Evolutionary conservation across 2,329 filamentous ascomycete genomes (phyloP), one percentile per base, ranked within the genome.

Genomic region (Ceratocystis eucalypticola): DNA sequence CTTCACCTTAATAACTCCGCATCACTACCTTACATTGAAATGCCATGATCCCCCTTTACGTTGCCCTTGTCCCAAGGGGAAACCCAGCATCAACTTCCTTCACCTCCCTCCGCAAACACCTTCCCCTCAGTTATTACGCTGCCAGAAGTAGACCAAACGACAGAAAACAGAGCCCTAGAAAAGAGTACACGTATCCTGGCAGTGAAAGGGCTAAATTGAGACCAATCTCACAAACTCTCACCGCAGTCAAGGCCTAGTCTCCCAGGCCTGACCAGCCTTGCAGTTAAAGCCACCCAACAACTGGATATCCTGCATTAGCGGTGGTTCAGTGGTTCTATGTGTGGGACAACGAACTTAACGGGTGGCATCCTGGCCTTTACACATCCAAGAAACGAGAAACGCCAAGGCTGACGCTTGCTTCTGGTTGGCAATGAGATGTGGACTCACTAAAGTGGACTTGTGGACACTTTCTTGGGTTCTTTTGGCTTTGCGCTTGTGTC

Each of bases 161-260:
- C 30, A 25, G n/a, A 50, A 50, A 22, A 50, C n/a, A 20, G 37
- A 41, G 37, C 37, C 55, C 55, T 50, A 25, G 46, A 37, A 59
- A 59, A 59, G n/a, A 59, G 55, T 33, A 59, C 55, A 59, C 25
- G 55, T 59, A 59, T 59, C 55, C 55, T 30, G n/a, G 55, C 25
- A 59, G 55, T 59, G 30, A 33, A 59, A 59, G 55, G 55, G 55
- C 55, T 59, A 59, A 59, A 59, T 59, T 59, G 55, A 59, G 55
- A 59, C 55, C 55, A 59, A 59, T 59, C 55, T 59, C 55, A 59
- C 30, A 59, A 59, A n/a, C 55, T 59, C 55, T 59, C 55, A 59
- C 55, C 55, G 55, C 55, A 59, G 55, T 59, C 28, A 59, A 59
- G 55, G 55, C 55, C 55, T 59, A 8, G 48, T 59, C 55, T 6